Evolutionary conservation across 2,329 filamentous ascomycete species (phyloP).

Genomic region (Apiospora phragmitis): DNA sequence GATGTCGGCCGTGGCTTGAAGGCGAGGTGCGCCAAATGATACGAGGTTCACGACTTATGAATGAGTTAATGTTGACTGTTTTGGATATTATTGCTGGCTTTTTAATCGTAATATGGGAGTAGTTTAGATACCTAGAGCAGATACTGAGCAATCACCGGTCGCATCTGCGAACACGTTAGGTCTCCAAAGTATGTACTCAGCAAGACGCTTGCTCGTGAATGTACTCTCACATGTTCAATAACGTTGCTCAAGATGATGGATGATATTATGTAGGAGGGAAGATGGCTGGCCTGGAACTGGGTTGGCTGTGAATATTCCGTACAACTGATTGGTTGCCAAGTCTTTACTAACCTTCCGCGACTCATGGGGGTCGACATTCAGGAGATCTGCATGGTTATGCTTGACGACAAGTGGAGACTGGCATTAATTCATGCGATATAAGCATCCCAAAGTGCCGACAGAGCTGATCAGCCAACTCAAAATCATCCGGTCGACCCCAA

Average conservation of each 20-base stretch:
- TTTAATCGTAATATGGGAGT: not conserved
- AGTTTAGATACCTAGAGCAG: not conserved
- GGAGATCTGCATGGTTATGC: not conserved
- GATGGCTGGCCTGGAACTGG: not conserved
- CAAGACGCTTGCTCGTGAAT: too few relatives aligned
- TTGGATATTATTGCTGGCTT: conserved; percentile 33
- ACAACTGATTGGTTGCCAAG: not conserved
- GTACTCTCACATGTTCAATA: too few relatives aligned
- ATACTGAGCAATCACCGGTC: not conserved
- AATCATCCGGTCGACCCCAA: not conserved
- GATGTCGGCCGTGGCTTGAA: conserved; percentile 37
- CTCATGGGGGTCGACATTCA: too few relatives aligned
- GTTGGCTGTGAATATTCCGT: not conserved
- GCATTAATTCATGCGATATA: not conserved
- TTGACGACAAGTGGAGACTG: not conserved
- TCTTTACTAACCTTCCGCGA: not conserved
- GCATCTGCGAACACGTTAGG: not conserved
- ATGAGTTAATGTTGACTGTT: not conserved
- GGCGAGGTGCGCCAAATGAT: conserved; percentile 19
- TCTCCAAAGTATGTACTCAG: not conserved
- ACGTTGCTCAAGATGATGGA: too few relatives aligned
- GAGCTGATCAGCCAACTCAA: not conserved
- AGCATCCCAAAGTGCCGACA: not conserved
- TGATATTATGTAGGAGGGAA: not conserved
- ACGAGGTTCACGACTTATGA: not conserved